These are phyloP conservation scores for Barbarea vulgaris DNA, from an alignment of 345 rosid species.

Conservation along the genomic window DNA sequence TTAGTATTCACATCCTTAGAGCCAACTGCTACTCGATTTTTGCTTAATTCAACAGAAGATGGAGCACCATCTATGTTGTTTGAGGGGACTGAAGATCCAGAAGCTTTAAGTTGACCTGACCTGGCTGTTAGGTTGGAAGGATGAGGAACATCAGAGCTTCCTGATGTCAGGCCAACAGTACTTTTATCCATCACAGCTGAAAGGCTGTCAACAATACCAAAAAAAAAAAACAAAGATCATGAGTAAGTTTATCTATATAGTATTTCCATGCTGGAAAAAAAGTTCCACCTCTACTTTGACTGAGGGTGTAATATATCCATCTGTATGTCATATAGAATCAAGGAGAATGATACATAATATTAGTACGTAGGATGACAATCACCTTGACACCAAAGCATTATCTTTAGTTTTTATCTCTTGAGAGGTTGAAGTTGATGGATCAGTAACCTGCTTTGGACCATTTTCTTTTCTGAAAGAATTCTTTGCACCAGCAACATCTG, in stretches of 20 bases:
- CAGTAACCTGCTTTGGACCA: constrained; percentile 54
- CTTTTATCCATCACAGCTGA: constrained; percentile 49
- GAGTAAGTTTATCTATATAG: constrained; percentile 7
- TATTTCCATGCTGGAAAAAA: background rate
- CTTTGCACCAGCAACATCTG: constrained; percentile 72
- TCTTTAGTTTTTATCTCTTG: constrained; percentile 56
- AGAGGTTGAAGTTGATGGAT: constrained; percentile 47
- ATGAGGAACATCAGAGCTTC: constrained; percentile 37
- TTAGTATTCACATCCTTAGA: constrained; percentile 43
- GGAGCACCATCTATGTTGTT: constrained; percentile 43
- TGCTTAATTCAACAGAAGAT: constrained; percentile 45
- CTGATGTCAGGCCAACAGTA: constrained; percentile 50
- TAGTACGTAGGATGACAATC: constrained; percentile 16
- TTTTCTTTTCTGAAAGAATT: constrained; percentile 58
- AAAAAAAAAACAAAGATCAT: constrained; percentile 19
- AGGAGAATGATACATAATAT: constrained; percentile 6
- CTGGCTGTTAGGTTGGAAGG: constrained; percentile 40
- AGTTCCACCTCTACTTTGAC: background rate
- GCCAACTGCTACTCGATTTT: constrained; percentile 49
- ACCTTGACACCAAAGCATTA: constrained; percentile 53
- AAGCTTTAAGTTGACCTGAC: constrained; percentile 48
- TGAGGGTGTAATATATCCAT: constrained; percentile 23
- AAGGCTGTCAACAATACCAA: constrained; percentile 48
- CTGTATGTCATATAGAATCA: background rate
- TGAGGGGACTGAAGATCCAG: constrained; percentile 40